These are phyloP conservation scores for Rutstroemia sp. DNA, from an alignment of 2,329 filamentous ascomycete genomes.

Conservation along the genomic window DNA sequence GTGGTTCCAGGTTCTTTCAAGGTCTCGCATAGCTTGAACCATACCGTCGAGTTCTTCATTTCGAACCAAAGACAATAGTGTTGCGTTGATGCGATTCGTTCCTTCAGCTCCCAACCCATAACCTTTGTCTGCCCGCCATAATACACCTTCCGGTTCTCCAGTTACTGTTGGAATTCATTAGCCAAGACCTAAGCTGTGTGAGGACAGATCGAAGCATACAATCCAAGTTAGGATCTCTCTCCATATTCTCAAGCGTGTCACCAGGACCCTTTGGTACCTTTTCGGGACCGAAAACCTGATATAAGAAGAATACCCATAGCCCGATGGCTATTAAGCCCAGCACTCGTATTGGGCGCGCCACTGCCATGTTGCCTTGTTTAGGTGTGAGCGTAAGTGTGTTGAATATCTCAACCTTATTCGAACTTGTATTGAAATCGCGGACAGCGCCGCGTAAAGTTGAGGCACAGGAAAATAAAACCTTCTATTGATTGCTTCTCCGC, in stretches of 20 bases:
- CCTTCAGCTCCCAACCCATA: constrained; percentile 71
- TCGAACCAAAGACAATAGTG: constrained; percentile 81
- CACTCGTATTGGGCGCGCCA: constrained; percentile 78
- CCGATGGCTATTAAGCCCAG: constrained; percentile 64
- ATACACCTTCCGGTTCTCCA: constrained; percentile 69
- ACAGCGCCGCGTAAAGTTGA: constrained; percentile 9
- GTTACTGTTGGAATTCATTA: constrained; percentile 49
- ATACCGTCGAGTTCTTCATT: constrained; percentile 84
- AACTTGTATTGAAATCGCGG: not conserved
- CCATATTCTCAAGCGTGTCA: constrained; percentile 50
- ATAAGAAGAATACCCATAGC: constrained; percentile 72
- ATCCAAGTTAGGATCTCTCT: constrained; percentile 79
- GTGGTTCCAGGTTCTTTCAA: constrained; percentile 92
- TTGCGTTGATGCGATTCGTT: constrained; percentile 85
- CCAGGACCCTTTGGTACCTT: constrained; percentile 34
- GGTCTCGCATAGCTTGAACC: constrained; percentile 79
- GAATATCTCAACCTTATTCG: constrained; percentile 2
- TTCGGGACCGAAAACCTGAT: constrained; percentile 61
- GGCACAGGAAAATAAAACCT: constrained; percentile 1
- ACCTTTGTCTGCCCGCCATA: constrained; percentile 66
- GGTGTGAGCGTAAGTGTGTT: constrained; percentile 9
- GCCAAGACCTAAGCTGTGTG: not conserved
- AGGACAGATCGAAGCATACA: constrained; percentile 47
- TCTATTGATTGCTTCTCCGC: not conserved
- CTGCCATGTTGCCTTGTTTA: constrained; percentile 55